Conservation (phyloP, 129 eudicot species). For the Chrysanthemum makinoi region DNA sequence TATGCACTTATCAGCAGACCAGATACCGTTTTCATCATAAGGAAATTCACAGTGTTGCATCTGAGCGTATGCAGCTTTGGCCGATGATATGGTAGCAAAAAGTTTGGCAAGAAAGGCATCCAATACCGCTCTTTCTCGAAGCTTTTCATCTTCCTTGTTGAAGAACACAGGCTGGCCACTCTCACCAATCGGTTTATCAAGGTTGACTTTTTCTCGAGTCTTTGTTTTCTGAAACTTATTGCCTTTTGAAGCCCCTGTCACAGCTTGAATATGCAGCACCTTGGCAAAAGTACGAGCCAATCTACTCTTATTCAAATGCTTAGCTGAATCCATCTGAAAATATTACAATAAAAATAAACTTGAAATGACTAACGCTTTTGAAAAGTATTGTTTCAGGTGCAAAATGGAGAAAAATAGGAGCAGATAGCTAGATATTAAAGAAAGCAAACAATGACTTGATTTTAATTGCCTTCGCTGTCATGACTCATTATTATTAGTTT, state of each 20-base stretch:
- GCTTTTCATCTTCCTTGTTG: constrained; percentile 46
- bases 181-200: constrained; percentile 17
- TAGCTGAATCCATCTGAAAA: constrained; percentile 72
- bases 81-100: constrained; percentile 65
- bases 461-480: constrained; percentile 27
- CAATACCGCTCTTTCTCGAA: constrained; percentile 23
- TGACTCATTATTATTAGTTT: constrained; percentile 27
- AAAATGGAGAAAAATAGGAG: constrained; percentile 3
- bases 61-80: constrained; percentile 77
- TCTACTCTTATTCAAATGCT: constrained; percentile 52
- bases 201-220: constrained; percentile 34
- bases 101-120: constrained; percentile 73
- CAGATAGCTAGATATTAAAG: constrained; percentile 13
- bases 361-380: neutral
- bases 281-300: constrained; percentile 74
- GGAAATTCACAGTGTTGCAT: constrained; percentile 70
- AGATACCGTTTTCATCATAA: constrained; percentile 76
- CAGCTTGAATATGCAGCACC: constrained; percentile 67
- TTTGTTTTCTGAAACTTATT: constrained; percentile 42
- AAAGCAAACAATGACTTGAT: constrained; percentile 21
- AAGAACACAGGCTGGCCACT: constrained; percentile 16
- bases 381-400: constrained; percentile 3
- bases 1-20: constrained; percentile 61
- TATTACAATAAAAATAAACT: constrained; percentile 3
- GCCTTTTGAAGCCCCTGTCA: constrained; percentile 28